Conservation (phyloP, 1,284 basidiomycete species). For the Cerrena zonata region DNA sequence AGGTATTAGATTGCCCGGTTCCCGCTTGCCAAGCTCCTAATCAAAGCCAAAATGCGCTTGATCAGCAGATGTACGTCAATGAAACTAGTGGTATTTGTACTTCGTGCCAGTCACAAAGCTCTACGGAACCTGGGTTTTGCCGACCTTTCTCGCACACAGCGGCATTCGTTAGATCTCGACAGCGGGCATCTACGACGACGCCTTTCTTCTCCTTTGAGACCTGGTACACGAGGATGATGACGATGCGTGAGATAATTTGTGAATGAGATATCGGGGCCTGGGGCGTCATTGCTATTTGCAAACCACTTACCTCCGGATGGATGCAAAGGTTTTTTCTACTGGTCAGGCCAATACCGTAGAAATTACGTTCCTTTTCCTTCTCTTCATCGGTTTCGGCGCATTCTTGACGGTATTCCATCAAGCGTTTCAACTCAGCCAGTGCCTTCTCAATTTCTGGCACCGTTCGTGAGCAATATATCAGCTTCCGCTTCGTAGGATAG, state of each 20-base stretch:
- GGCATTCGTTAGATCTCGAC: slow-evolving; percentile 89
- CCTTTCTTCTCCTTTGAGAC: slow-evolving; percentile 97
- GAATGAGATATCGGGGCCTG: not conserved
- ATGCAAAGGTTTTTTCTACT: slow-evolving; percentile 96
- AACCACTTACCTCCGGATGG: slow-evolving; percentile 76
- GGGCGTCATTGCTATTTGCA: not conserved
- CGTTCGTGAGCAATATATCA: slow-evolving; percentile 98
- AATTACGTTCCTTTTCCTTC: slow-evolving; percentile 74
- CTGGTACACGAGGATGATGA: slow-evolving; percentile 33
- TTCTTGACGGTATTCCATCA: slow-evolving; percentile 84
- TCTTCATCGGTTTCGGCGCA: slow-evolving; percentile 70
- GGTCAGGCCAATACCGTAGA: slow-evolving; percentile 88
- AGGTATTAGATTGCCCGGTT: slow-evolving; percentile 82
- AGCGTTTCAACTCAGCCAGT: slow-evolving; percentile 86
- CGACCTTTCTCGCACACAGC: slow-evolving; percentile 82
- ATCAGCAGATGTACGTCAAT: not conserved
- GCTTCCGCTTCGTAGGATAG: slow-evolving; percentile 86
- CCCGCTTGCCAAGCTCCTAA: slow-evolving; percentile 73
- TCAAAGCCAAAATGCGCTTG: slow-evolving; percentile 1
- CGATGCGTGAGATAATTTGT: not conserved
- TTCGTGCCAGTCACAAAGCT: slow-evolving; percentile 94
- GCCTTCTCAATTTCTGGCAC: slow-evolving; percentile 99
- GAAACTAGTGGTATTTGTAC: slow-evolving; percentile 37
- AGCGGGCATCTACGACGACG: slow-evolving; percentile 92
- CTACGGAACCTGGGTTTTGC: slow-evolving; percentile 85